These are phyloP conservation scores for Linum tenue DNA, from an alignment of 345 rosid genomes.

Conservation along the genomic window DNA sequence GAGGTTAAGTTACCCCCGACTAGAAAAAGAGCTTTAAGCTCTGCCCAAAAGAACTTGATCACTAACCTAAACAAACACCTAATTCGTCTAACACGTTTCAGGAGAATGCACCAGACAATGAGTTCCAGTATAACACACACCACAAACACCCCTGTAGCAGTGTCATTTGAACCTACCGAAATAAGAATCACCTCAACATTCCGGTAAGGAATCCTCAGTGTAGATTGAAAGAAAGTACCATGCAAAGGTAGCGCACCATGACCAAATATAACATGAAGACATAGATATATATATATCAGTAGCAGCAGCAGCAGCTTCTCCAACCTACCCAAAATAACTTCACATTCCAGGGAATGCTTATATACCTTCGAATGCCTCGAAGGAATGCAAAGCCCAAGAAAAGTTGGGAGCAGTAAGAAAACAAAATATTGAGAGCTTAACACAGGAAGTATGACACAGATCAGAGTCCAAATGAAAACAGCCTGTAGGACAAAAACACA, in stretches of 20 bases:
- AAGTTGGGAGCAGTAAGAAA: slow-evolving; percentile 21
- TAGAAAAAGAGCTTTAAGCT: not conserved
- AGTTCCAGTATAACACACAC: no score
- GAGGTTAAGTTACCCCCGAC: not conserved
- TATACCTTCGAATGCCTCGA: slow-evolving; percentile 20
- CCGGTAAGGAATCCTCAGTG: not conserved
- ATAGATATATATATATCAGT: not conserved
- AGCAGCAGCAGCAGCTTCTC: slow-evolving; percentile 6
- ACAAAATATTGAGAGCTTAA: slow-evolving; percentile 1
- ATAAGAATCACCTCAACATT: no score
- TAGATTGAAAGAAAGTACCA: not conserved
- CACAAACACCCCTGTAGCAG: no score
- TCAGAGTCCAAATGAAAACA: slow-evolving; percentile 12
- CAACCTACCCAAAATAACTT: slow-evolving; percentile 21
- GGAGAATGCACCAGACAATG: no score
- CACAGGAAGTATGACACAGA: slow-evolving; percentile 8
- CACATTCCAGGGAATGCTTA: slow-evolving; percentile 14
- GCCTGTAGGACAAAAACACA: slow-evolving; percentile 8
- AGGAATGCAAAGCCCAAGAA: slow-evolving; percentile 17
- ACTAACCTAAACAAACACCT: no score
- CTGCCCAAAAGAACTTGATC: not conserved
- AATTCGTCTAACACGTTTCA: no score
- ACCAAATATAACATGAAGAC: no score
- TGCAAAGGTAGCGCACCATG: not conserved
- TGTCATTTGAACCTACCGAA: no score